Conservation (phyloP, 257 asterid species). For the Salvia hispanica region DNA sequence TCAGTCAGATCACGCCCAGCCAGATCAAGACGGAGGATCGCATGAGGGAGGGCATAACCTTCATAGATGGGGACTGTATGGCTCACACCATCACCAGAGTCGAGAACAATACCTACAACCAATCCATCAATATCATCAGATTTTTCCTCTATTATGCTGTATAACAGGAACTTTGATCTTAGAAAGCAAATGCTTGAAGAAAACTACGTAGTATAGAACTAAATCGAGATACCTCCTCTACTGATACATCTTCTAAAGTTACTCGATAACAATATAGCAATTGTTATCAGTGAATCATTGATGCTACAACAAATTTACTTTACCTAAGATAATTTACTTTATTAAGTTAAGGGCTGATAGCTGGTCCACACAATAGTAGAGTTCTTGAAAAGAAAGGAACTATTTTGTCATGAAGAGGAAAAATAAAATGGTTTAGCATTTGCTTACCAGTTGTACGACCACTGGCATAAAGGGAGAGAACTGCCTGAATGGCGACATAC, state of each 20-base stretch:
- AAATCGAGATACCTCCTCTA: background rate
- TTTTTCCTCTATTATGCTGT: background rate
- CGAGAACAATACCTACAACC: conserved; percentile 67
- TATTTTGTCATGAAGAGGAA: background rate
- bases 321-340: too few relatives aligned
- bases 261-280: background rate
- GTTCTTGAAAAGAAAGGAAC: background rate
- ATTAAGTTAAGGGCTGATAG: background rate
- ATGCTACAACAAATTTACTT: background rate
- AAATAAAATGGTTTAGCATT: background rate
- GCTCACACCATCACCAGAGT: conserved; percentile 88
- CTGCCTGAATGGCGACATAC: conserved; percentile 92
- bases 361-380: background rate
- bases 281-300: conserved; percentile 7
- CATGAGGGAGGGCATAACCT: conserved; percentile 82
- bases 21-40: conserved; percentile 77
- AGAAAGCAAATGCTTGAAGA: too few relatives aligned
- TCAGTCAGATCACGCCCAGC: conserved; percentile 86
- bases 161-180: background rate
- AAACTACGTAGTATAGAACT: background rate
- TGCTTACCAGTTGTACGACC: conserved; percentile 85
- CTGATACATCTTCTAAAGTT: background rate
- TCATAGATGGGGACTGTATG: conserved; percentile 83
- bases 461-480: conserved; percentile 85
- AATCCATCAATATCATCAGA: background rate